Evolutionary conservation across 2,329 filamentous ascomycete genomes (phyloP).

Genomic region (Ampelomyces quisqualis): DNA sequence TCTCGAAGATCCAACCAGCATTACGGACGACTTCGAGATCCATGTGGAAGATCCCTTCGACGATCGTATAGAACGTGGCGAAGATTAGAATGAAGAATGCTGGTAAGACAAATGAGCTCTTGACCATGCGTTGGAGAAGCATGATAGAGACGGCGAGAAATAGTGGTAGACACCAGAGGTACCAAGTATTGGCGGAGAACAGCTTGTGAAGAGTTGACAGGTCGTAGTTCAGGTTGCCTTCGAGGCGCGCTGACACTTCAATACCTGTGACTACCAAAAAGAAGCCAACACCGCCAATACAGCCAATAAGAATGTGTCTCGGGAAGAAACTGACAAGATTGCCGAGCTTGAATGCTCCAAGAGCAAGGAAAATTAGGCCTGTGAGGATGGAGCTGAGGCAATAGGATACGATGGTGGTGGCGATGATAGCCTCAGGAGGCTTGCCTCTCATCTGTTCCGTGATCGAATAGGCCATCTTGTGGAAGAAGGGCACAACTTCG

Average conservation of each 20-base stretch:
- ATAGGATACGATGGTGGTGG: slow-evolving; percentile 91
- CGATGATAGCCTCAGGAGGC: slow-evolving; percentile 81
- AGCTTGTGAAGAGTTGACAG: slow-evolving; percentile 73
- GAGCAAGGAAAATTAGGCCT: slow-evolving; percentile 84
- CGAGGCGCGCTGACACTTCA: slow-evolving; percentile 86
- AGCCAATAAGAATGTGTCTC: slow-evolving; percentile 92
- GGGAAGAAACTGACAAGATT: slow-evolving; percentile 97
- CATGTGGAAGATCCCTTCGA: slow-evolving; percentile 67
- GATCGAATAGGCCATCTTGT: slow-evolving; percentile 95
- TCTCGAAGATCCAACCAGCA: slow-evolving; percentile 87
- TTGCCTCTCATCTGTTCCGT: slow-evolving; percentile 74
- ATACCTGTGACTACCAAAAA: slow-evolving; percentile 90
- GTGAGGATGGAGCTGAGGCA: slow-evolving; percentile 88
- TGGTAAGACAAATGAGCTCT: slow-evolving; percentile 82
- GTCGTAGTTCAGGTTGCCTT: slow-evolving; percentile 82
- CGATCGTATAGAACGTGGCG: slow-evolving; percentile 74
- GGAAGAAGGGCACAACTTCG: slow-evolving; percentile 97
- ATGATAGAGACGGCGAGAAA: slow-evolving; percentile 74
- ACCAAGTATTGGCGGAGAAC: slow-evolving; percentile 69
- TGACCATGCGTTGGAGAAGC: slow-evolving; percentile 71
- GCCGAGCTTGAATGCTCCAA: slow-evolving; percentile 83
- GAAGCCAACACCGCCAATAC: slow-evolving; percentile 95
- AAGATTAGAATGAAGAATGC: slow-evolving; percentile 81
- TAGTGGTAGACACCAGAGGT: slow-evolving; percentile 81
- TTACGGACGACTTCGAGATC: slow-evolving; percentile 66